Evolutionary conservation across 2,329 filamentous ascomycete genomes (phyloP).

Genomic region (Scedosporium boydii): DNA sequence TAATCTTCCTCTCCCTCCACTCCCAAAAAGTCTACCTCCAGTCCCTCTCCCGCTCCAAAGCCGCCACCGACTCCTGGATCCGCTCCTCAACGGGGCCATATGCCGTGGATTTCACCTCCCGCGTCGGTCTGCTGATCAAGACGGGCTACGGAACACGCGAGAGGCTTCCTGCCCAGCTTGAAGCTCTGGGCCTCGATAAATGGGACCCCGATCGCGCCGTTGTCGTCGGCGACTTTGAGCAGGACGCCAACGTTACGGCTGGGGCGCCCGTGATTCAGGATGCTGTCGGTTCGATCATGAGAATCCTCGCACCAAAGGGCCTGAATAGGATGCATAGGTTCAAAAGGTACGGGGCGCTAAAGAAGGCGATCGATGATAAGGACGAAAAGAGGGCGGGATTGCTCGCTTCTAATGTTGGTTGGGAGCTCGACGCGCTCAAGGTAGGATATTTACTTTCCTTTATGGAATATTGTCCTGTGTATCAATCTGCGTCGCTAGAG

Average conservation of each 20-base stretch:
- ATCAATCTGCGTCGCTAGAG: neutral
- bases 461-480: neutral
- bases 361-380: constrained; percentile 25
- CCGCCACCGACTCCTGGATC: constrained; percentile 31
- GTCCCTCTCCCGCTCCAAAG: constrained; percentile 18
- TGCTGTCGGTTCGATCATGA: constrained; percentile 19
- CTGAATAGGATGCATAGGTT: constrained; percentile 22
- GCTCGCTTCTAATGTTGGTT: constrained; percentile 30
- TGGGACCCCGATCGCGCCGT: constrained; percentile 24
- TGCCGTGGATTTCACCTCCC: constrained; percentile 32
- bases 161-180: constrained; percentile 35
- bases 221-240: constrained; percentile 34
- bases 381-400: constrained; percentile 26
- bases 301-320: neutral
- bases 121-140: constrained; percentile 44
- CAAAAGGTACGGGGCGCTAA: constrained; percentile 29
- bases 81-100: constrained; percentile 23
- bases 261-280: constrained; percentile 23
- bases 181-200: constrained; percentile 28
- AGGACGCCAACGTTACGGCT: neutral
- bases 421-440: constrained; percentile 42
- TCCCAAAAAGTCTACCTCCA: constrained; percentile 17
- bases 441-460: constrained; percentile 16
- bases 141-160: constrained; percentile 45
- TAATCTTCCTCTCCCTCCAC: constrained; percentile 10